A percentile compares a stretch with the other conserved stretches of the same genome.
phyloP scores from a whole-genome alignment of 331 rosid species.

The Acacia pycnantha region DNA sequence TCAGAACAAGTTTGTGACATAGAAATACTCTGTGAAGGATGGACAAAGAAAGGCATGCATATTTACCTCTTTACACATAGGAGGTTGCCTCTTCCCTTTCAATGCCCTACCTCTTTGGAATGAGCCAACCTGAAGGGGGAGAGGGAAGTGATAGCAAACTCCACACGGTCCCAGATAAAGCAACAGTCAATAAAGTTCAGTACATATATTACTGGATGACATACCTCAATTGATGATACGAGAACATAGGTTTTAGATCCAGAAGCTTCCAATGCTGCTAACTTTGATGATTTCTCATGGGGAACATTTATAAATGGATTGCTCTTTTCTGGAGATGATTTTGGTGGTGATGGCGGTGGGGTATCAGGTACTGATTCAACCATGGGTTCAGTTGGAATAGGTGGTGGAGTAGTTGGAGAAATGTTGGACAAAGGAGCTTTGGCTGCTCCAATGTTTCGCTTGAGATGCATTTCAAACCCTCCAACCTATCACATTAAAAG shows the following conservation, averaged over 20 bases:
- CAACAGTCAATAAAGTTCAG: conserved; percentile 8
- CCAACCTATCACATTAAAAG: conserved; percentile 54
- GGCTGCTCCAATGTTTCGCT: conserved; percentile 68
- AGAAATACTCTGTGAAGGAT: not conserved
- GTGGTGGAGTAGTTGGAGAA: conserved; percentile 60
- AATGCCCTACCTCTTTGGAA: conserved; percentile 69
- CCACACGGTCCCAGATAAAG: not conserved
- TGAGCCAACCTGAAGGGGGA: conserved; percentile 59
- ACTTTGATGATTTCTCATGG: conserved; percentile 45
- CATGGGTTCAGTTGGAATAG: conserved; percentile 72
- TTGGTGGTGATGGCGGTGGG: conserved; percentile 45
- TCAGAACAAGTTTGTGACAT: conserved; percentile 1
- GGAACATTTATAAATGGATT: conserved; percentile 51
- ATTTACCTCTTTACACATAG: conserved; percentile 68
- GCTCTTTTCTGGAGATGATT: conserved; percentile 47
- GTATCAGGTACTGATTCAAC: conserved; percentile 46
- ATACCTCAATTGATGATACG: conserved; percentile 72
- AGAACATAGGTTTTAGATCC: conserved; percentile 54
- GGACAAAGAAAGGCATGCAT: conserved; percentile 2
- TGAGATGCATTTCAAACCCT: conserved; percentile 81
- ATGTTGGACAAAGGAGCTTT: conserved; percentile 50
- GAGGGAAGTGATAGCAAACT: not conserved
- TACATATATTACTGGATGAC: conserved; percentile 13
- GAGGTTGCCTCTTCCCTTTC: conserved; percentile 79
- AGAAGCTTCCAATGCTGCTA: conserved; percentile 78